Evolutionary conservation across 176 grass and related monocot genomes (phyloP), one percentile per base, ranked within the genome.

Genomic region (Oryza coarctata): DNA sequence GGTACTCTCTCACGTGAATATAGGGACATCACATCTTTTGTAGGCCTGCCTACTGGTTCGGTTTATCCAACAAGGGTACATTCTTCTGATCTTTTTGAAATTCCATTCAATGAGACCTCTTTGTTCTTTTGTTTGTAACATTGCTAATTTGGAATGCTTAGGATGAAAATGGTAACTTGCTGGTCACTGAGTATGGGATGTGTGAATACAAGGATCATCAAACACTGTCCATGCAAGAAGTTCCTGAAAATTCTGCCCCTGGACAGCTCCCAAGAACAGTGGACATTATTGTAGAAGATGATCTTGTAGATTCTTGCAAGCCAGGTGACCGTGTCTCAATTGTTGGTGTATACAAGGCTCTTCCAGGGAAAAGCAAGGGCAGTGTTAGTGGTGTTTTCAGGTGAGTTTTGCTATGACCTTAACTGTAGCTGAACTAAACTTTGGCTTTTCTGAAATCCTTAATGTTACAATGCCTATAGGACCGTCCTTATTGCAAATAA

Each of bases 181-280:
- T 99, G 80, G 93, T 99, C 32, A 99, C 96, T 10, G 96, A 99
- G 63, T 95, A 95, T 17, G 96, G 96, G 28, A 74, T 99, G 83
- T 99, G 93, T 79, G 85, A 95, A 82, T 99, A 99, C 74, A 99
- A 94, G 80, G 96, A 99, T 72, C 96, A 99, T 69, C 96, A 99
- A 84, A 95, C 93, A 57, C 55, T 95, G 70, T 99, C 93, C 9
- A 94, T 99, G 93, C 96, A 99, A 93, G 96, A 99, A 82, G 91
- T 99, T 10, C 96, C 93, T 82, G 96, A 99, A 88, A 99, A 95
- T 82, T 93, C 96, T 79, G 93, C 91, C 43, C 96, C 96, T 50
- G 96, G 96, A 73, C 96, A 99, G 43, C 90, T 99, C 31, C 96
- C 96, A 65, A 94, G 96, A 85, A 95, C 89, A 62, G 89, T 99